These are phyloP conservation scores for Breynia disticha DNA, from an alignment of 441 rosid species.

Conservation along the genomic window DNA sequence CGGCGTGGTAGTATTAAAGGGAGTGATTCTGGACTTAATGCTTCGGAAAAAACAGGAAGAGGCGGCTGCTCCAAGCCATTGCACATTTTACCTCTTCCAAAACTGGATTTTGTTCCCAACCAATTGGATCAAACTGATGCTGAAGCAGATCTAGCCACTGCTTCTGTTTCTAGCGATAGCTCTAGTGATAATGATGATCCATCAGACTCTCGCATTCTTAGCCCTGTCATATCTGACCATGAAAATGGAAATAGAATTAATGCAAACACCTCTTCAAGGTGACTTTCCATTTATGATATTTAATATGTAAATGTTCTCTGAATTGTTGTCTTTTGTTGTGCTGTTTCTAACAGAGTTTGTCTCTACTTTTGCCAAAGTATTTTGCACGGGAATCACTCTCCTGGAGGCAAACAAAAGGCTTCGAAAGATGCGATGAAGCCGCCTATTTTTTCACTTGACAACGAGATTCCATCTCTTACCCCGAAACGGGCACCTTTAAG, in stretches of 20 bases:
- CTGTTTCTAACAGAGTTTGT: constrained; percentile 10
- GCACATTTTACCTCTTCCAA: constrained; percentile 42
- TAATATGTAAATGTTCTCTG: background rate
- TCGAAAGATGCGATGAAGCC: constrained; percentile 55
- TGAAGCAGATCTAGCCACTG: constrained; percentile 45
- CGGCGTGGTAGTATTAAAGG: constrained; percentile 20
- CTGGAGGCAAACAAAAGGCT: constrained; percentile 28
- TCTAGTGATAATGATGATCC: constrained; percentile 53
- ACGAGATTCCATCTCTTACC: constrained; percentile 42
- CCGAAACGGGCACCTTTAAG: constrained; percentile 47
- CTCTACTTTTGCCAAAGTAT: constrained; percentile 23
- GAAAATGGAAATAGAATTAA: constrained; percentile 46
- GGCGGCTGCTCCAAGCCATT: constrained; percentile 34
- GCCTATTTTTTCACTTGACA: constrained; percentile 29
- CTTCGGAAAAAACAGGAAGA: constrained; percentile 23
- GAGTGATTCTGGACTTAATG: constrained; percentile 35
- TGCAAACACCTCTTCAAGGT: constrained; percentile 59
- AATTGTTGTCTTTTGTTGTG: constrained; percentile 6
- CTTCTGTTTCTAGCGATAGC: constrained; percentile 51
- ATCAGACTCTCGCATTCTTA: constrained; percentile 31
- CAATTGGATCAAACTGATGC: constrained; percentile 32
- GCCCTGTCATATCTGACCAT: constrained; percentile 49
- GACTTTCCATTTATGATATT: constrained; percentile 10
- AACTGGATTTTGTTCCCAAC: constrained; percentile 32
- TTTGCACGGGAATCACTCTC: constrained; percentile 45